These are phyloP conservation scores for Hypoxylon sp. DNA, from an alignment of 2,329 filamentous ascomycete species.

Conservation along the genomic window DNA sequence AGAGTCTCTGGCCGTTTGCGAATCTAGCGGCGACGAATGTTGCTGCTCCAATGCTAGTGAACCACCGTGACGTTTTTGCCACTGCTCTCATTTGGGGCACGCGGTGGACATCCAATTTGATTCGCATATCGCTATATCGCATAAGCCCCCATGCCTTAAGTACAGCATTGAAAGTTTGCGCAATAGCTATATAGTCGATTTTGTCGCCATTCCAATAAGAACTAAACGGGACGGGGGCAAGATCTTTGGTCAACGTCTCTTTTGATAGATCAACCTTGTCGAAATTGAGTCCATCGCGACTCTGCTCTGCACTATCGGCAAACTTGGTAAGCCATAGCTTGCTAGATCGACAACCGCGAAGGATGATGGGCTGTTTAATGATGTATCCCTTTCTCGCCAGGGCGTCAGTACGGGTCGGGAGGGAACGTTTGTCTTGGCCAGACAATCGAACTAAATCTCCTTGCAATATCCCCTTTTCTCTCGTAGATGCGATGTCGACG, in stretches of 20 bases:
- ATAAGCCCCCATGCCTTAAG: conserved; percentile 72
- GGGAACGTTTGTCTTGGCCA: conserved; percentile 74
- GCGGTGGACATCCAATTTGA: conserved; percentile 70
- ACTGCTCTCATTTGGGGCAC: conserved; percentile 73
- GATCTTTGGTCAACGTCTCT: conserved; percentile 59
- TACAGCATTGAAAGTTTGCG: conserved; percentile 70
- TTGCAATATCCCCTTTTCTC: conserved; percentile 70
- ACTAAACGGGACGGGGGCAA: conserved; percentile 70
- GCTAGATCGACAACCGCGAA: conserved; percentile 72
- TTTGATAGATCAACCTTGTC: conserved; percentile 59
- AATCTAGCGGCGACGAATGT: conserved; percentile 71
- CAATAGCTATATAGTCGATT: conserved; percentile 71
- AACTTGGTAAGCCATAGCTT: conserved; percentile 73
- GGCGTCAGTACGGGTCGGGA: conserved; percentile 72
- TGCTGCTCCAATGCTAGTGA: conserved; percentile 69
- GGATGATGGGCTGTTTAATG: conserved; percentile 71
- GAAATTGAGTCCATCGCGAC: conserved; percentile 55
- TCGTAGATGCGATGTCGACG: conserved; percentile 69
- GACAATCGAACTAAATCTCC: conserved; percentile 71
- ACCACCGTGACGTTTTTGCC: conserved; percentile 70
- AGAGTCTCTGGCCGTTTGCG: conserved; percentile 63
- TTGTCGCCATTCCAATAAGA: conserved; percentile 69
- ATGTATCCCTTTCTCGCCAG: conserved; percentile 74
- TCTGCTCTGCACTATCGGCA: conserved; percentile 59
- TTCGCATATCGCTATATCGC: conserved; percentile 70